Base-by-base conservation (phyloP, 192 early-diverging fungal species). In the Backusella mclennaniae region DNA sequence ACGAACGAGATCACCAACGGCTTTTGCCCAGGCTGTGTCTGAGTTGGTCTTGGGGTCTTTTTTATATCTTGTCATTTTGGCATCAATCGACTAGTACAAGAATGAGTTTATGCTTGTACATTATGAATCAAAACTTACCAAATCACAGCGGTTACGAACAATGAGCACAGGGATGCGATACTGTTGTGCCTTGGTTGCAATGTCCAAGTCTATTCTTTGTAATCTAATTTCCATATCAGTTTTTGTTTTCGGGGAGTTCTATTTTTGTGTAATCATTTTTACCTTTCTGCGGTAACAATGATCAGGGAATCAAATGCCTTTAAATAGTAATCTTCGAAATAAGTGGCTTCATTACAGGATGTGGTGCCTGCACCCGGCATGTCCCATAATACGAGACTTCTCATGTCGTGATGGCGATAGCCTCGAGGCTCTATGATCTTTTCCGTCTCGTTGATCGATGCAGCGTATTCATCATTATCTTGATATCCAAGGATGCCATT, bases 261-360 rank as follows among this genome's bases (percentile, higher is more conserved):
- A 49, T 42, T 69, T n/a, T 69, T 68, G 35, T n/a, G 29, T 44
- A 21, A 19, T 59, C 11, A 26, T 26, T 29, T 63, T 80, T 76
- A 80, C 79, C 79, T 73, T 74, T 81, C 80, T 26, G 76, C 76
- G 11, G 68, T 79, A 46, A 83, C 82, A 71, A 83, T 77, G 8
- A 83, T 74, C n/a, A 83, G 56, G 17, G 78, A 78, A 70, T 83
- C 82, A 74, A 83, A 83, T 3, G 78, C 82, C 52, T 68, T 74
- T 31, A 83, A 35, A 66, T 80, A 80, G 35, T 83, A 77, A 67
- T 79, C 82, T 67, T 83, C 79, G 39, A 79, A 83, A 80, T 83
- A 83, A 35, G 78, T 80, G 23, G 69, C 69, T n/a, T 68, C 76
- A 3, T 76, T 79, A 46, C 76, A 72, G 31, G 74, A 35, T 4